Conservation (phyloP, 169 alveolate species). For the Plasmodium blacklocki region DNA sequence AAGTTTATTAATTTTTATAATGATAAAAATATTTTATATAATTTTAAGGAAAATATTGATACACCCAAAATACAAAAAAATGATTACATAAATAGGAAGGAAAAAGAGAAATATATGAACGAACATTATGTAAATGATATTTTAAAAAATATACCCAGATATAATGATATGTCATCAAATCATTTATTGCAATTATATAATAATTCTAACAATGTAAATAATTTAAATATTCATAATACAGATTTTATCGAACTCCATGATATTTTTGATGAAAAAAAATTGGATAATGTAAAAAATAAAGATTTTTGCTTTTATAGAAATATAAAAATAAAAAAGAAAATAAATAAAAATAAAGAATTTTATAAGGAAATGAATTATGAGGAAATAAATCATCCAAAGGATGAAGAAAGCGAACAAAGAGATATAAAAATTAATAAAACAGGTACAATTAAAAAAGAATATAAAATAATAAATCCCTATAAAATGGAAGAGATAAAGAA, state of each 20-base stretch:
- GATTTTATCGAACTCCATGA: conserved; percentile 55
- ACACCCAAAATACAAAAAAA: neutral
- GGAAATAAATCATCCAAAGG: neutral
- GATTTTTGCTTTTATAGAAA: conserved; percentile 67
- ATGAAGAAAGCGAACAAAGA: neutral
- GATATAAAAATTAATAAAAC: neutral
- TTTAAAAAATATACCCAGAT: neutral
- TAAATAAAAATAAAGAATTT: neutral
- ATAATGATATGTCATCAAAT: conserved; percentile 6
- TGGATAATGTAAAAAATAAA: conserved; percentile 31
- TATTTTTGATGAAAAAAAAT: conserved; percentile 50
- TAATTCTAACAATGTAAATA: neutral
- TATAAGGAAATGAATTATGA: neutral
- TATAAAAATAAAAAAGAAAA: conserved; percentile 12
- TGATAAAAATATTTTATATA: conserved; percentile 8
- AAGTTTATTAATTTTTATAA: conserved; percentile 31
- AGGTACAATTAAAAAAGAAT: neutral
- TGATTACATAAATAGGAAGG: neutral
- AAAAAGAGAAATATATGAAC: neutral
- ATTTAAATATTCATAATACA: conserved; percentile 62
- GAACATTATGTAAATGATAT: conserved; percentile 1
- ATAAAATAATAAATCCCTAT: neutral
- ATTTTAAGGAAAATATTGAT: neutral
- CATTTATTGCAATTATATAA: conserved; percentile 28
- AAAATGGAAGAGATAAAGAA: neutral